A percentile compares a stretch with the other conserved stretches of the same genome.
Evolutionary conservation across 192 early-diverging fungal species (phyloP).

Genomic region (Coemansia sp.): DNA sequence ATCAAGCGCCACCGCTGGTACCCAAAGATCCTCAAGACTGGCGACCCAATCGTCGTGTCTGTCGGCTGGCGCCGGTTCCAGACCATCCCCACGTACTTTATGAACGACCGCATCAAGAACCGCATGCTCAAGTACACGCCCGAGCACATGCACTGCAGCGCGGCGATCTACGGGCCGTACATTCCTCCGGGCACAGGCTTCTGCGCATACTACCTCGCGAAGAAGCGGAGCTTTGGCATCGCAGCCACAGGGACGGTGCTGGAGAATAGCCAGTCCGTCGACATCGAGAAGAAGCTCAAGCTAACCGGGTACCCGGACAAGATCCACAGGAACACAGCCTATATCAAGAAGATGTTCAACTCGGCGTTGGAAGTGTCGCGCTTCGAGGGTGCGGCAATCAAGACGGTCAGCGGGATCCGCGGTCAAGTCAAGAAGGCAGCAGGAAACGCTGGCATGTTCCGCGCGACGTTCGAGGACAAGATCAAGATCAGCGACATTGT

Average conservation of each 20-base stretch:
- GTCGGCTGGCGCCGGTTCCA: constrained; percentile 99
- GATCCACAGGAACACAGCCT: constrained; percentile 96
- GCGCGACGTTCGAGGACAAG: constrained; percentile 98
- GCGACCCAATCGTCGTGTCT: constrained; percentile 97
- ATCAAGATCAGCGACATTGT: constrained; percentile 97
- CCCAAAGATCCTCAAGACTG: constrained; percentile 92
- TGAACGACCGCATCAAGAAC: constrained; percentile 89
- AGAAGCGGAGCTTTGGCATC: constrained; percentile 90
- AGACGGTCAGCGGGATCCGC: constrained; percentile 95
- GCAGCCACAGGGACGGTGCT: constrained; percentile 94
- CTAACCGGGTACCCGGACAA: constrained; percentile 92
- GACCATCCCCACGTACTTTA: constrained; percentile 90
- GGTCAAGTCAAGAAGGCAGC: constrained; percentile 96
- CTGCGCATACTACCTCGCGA: constrained; percentile 66
- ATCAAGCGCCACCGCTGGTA: constrained; percentile 99
- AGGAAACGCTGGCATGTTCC: constrained; percentile 85
- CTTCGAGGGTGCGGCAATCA: constrained; percentile 94
- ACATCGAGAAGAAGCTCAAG: constrained; percentile 99
- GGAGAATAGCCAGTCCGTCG: constrained; percentile 88
- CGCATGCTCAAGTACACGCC: constrained; percentile 99
- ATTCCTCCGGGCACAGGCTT: constrained; percentile 96
- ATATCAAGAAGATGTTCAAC: constrained; percentile 98
- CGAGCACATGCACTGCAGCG: constrained; percentile 99
- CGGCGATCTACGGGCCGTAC: constrained; percentile 91
- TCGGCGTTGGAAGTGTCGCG: constrained; percentile 95